phyloP scores from a whole-genome alignment of 1,139 yeast species.

The Blastobotrys indianensis region DNA sequence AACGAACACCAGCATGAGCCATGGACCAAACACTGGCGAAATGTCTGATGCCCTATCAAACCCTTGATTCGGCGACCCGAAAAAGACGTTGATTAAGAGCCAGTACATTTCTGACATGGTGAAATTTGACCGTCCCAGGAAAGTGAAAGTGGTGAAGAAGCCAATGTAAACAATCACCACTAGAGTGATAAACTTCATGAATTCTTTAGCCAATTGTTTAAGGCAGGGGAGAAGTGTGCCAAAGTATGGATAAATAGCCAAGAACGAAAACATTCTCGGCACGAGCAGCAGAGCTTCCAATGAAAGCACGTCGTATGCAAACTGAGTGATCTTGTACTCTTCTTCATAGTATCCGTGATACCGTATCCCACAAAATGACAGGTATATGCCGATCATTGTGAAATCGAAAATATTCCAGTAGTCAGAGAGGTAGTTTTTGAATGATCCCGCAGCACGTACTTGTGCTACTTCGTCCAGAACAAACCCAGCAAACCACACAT shows the following conservation, averaged over 20 bases:
- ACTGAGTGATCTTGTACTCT: conserved; percentile 17
- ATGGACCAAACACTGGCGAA: conserved; percentile 30
- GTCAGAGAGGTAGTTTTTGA: conserved; percentile 28
- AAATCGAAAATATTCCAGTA: conserved; percentile 31
- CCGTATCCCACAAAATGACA: conserved; percentile 25
- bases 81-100: conserved; percentile 32
- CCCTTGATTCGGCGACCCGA: conserved; percentile 31
- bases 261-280: conserved; percentile 31
- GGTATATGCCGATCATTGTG: conserved; percentile 26
- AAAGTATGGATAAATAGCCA: conserved; percentile 32
- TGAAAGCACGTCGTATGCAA: conserved; percentile 31
- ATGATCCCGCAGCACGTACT: conserved; percentile 29
- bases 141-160: conserved; percentile 32
- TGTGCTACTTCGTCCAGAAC: conserved; percentile 32
- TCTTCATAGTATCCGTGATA: conserved; percentile 16
- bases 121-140: conserved; percentile 29
- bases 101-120: conserved; percentile 30
- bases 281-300: conserved; percentile 31
- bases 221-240: conserved; percentile 34
- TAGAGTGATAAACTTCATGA: conserved; percentile 30
- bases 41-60: conserved; percentile 31
- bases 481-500: conserved; percentile 33
- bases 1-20: conserved; percentile 31
- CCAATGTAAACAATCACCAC: conserved; percentile 32
- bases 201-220: conserved; percentile 30